Conservation (phyloP, 2,329 filamentous ascomycete species). For the Trichoderma aggressivum region DNA sequence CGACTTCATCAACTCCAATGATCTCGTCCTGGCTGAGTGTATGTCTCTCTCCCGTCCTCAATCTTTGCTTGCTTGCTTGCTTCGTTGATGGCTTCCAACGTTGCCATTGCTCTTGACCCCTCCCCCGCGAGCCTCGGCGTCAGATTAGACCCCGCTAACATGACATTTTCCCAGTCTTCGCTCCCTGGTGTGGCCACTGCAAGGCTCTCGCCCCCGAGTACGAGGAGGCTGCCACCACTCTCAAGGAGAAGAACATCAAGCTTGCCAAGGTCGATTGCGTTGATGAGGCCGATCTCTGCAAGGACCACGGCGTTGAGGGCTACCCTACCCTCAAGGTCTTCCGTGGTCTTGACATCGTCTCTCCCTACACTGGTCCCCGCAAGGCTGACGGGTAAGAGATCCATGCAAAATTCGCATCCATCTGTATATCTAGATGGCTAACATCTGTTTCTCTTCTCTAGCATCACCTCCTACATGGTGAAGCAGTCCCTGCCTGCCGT, state of each 20-base stretch:
- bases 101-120: background rate
- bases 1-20: constrained; percentile 78
- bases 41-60: constrained; percentile 38
- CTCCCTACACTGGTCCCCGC: constrained; percentile 80
- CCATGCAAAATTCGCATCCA: background rate
- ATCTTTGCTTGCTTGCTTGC: background rate
- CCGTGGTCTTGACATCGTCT: constrained; percentile 77
- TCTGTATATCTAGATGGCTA: constrained; percentile 20
- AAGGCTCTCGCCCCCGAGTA: constrained; percentile 95
- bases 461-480: constrained; percentile 84
- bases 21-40: constrained; percentile 94
- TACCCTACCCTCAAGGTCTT: constrained; percentile 99
- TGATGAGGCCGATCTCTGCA: constrained; percentile 87
- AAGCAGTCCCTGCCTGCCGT: constrained; percentile 96
- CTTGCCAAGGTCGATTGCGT: constrained; percentile 93
- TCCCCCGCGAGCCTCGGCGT: background rate
- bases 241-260: constrained; percentile 85
- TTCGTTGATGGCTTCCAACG: background rate
- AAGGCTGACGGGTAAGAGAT: constrained; percentile 73
- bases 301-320: constrained; percentile 85
- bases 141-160: constrained; percentile 34
- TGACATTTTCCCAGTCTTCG: constrained; percentile 63
- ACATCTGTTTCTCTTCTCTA: constrained; percentile 28
- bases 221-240: constrained; percentile 76
- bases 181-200: constrained; percentile 97